Evolutionary conservation across 108 stramenopile genomes (phyloP).

Genomic region (Chaetoceros muelleri): DNA sequence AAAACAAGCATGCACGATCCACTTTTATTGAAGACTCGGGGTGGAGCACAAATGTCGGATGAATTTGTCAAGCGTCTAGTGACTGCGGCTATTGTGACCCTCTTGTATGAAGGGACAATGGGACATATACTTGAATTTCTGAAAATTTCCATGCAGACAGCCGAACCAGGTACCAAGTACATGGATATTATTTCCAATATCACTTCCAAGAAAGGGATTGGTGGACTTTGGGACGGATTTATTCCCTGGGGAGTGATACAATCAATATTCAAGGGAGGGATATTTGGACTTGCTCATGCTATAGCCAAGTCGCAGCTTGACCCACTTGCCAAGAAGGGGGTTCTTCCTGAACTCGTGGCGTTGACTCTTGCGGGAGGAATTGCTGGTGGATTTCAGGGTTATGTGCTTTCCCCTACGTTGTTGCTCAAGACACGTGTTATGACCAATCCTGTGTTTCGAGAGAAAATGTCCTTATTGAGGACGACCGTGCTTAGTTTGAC

Average conservation of each 20-base stretch:
- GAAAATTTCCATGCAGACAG: conserved; percentile 42
- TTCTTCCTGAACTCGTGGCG: conserved; percentile 15
- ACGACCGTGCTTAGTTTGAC: conserved; percentile 14
- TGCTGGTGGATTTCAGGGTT: conserved; percentile 44
- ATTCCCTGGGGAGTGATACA: conserved; percentile 59
- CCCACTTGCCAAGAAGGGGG: conserved; percentile 16
- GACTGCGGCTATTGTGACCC: conserved; percentile 32
- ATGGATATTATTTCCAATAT: conserved; percentile 15
- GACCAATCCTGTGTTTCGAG: conserved; percentile 49
- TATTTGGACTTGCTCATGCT: conserved; percentile 41
- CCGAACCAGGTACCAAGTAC: conserved; percentile 18
- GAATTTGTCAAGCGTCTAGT: conserved; percentile 18
- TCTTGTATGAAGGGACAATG: conserved; percentile 23
- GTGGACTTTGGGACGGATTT: conserved; percentile 57
- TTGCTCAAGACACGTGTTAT: conserved; percentile 67
- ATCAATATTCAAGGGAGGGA: conserved; percentile 34
- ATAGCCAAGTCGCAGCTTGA: conserved; percentile 7
- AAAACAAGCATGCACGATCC: neutral
- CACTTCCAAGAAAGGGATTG: conserved; percentile 39
- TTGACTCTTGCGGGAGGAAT: conserved; percentile 33
- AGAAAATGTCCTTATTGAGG: conserved; percentile 17
- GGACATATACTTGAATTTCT: conserved; percentile 48
- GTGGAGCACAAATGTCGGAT: conserved; percentile 7
- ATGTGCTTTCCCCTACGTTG: conserved; percentile 44
- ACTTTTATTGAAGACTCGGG: neutral